A percentile compares a stretch with the other conserved stretches of the same genome.
Conservation (phyloP, 129 eudicot species). For the Smallanthus sonchifolius region DNA sequence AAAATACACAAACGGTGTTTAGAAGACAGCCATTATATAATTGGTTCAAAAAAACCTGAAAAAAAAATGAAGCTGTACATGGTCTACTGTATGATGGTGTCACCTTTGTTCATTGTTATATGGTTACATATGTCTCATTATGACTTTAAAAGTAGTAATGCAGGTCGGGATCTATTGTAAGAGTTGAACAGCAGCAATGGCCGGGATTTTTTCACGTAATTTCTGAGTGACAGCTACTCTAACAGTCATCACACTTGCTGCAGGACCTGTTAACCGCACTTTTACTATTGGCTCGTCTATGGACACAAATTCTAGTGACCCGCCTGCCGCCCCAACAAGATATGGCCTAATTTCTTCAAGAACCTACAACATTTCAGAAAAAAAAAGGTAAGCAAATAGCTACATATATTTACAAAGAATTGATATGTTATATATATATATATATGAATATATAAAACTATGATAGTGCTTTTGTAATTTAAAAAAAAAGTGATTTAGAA, state of each 20-base stretch:
- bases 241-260: constrained; percentile 94
- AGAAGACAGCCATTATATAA: not conserved
- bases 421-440: not conserved
- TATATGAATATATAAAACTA: too few species aligned
- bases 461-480: not conserved
- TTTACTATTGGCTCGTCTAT: constrained; percentile 97
- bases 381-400: not conserved
- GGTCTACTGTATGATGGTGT: not conserved
- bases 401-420: not conserved
- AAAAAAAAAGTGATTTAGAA: not conserved
- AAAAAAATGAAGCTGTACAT: constrained; percentile 25
- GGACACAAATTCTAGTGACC: constrained; percentile 68
- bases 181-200: constrained; percentile 94
- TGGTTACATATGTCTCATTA: not conserved
- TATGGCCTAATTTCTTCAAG: constrained; percentile 96
- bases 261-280: constrained; percentile 85
- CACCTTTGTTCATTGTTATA: constrained; percentile 16
- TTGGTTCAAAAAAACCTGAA: not conserved
- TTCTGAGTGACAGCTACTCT: constrained; percentile 95
- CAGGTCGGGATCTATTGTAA: constrained; percentile 35
- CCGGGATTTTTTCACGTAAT: constrained; percentile 86
- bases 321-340: constrained; percentile 98
- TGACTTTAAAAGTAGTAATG: constrained; percentile 6
- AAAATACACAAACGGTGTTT: not conserved
- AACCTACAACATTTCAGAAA: constrained; percentile 39